Percentiles rank a stretch among this genome's conserved stretches.
Conservation (phyloP, 106 monocot genomes). For the Cymbidium sinense region DNA sequence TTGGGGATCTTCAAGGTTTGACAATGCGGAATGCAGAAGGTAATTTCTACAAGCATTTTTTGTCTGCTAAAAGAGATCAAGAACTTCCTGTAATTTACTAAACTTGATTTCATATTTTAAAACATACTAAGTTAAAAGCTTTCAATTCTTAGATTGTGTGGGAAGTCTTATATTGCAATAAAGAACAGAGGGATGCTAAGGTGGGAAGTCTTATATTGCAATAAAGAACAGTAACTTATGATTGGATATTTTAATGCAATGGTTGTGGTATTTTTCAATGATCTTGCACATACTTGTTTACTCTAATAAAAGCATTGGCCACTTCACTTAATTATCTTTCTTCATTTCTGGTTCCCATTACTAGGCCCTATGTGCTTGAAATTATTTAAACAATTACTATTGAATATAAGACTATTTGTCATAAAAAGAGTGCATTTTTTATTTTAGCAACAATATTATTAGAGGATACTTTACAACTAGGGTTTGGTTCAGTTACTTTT, state of each 20-base stretch:
- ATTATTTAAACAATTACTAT: background rate
- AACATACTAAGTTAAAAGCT: background rate
- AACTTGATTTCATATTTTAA: background rate
- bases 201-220: background rate
- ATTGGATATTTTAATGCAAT: background rate
- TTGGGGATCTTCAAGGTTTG: slow-evolving; percentile 88
- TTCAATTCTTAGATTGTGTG: background rate
- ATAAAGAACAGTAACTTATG: background rate
- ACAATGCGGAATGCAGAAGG: slow-evolving; percentile 53
- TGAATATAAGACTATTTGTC: background rate
- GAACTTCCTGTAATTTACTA: slow-evolving; percentile 61
- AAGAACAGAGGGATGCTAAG: too few relatives aligned
- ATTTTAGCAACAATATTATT: background rate
- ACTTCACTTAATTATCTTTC: too few relatives aligned
- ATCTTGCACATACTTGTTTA: background rate
- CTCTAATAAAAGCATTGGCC: too few relatives aligned
- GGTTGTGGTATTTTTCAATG: background rate
- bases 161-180: background rate
- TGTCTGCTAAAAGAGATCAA: slow-evolving; percentile 44
- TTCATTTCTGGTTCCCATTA: too few relatives aligned
- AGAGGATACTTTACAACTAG: background rate
- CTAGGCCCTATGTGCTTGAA: background rate
- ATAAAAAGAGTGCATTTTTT: background rate
- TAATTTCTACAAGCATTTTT: slow-evolving; percentile 56
- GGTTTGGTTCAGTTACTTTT: too few relatives aligned